Conservation (phyloP, 306 rosid genomes). For the Gynostemma pentaphyllum region DNA sequence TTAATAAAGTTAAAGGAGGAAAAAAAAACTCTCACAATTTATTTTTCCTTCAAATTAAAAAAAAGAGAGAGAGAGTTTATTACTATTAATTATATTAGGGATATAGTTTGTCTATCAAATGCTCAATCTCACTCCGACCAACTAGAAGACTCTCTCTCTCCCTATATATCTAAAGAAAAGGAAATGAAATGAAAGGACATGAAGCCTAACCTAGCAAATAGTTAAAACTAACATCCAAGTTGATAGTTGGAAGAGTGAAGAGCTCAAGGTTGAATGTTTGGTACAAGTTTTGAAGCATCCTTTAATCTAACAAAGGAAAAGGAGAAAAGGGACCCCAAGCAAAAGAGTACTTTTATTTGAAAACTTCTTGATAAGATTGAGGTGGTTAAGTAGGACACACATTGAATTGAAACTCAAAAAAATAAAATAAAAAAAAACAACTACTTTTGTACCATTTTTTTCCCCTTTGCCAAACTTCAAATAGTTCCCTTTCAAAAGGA, state of each 20-base stretch:
- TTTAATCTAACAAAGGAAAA: neutral
- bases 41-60: too few species aligned
- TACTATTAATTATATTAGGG: too few species aligned
- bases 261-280: neutral
- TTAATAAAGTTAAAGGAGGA: too few species aligned
- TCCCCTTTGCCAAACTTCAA: too few species aligned
- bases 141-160: neutral
- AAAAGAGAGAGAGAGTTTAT: too few species aligned
- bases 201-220: neutral
- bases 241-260: neutral
- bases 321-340: conserved; percentile 1
- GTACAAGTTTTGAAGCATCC: neutral
- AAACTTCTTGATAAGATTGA: neutral
- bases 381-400: too few species aligned
- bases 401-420: too few species aligned
- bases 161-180: neutral
- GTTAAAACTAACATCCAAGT: neutral
- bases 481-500: too few species aligned
- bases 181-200: neutral
- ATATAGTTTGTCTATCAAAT: too few species aligned
- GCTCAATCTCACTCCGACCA: too few species aligned
- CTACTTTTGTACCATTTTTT: neutral
- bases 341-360: neutral
- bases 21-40: too few species aligned
- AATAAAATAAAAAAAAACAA: too few species aligned